Evolutionary conservation across 1,284 basidiomycete genomes (phyloP), one percentile per base, ranked within the genome.

Genomic region (Phaffia rhodozyma): DNA sequence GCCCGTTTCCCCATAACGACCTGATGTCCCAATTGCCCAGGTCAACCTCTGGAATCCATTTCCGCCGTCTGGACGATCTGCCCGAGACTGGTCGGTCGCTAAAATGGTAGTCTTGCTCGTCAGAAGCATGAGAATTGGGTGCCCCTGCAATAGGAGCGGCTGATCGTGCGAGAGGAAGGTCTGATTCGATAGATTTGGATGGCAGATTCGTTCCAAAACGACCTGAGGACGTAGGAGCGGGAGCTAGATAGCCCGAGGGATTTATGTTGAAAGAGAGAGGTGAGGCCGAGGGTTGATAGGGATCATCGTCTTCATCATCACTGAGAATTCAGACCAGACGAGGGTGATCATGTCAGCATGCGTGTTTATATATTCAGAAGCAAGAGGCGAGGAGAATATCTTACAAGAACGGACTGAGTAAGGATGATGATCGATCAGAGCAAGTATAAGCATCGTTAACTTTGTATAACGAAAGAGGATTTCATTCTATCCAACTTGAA

Each of bases 111-210:
- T 65, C 58, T 13, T 53, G 53, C 55, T 62, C 55, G 23, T 62
- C n/a, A 27, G 23, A 57, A 18, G 23, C 25, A 27, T n/a, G 52
- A 30, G 5, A 32, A 47, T n/a, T 65, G 58, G 56, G 16, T 16
- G 71, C 72, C 4, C 73, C 74, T 21, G 74, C 73, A 13, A 73
- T 73, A 16, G 69, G 66, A 13, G 69, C 73, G 7, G 71, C 74
- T 0, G 70, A 68, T 27, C 60, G 51, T 1, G 75, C 71, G 18
- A 76, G 69, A 3, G 75, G 75, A 47, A 69, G 66, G 52, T 72
- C 69, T 47, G 58, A 52, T n/a, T 65, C 66, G 51, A 66, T 62
- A 23, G 59, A 57, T 50, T 62, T 65, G 58, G 60, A 61, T 27
- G 47, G 25, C 16, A 21, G 20, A 38, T 50, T 52, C 34, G 51